Percentiles rank a stretch among this genome's conserved stretches.
phyloP scores from a whole-genome alignment of 768 basidiomycete genomes.

The Fomitopsis serialis region DNA sequence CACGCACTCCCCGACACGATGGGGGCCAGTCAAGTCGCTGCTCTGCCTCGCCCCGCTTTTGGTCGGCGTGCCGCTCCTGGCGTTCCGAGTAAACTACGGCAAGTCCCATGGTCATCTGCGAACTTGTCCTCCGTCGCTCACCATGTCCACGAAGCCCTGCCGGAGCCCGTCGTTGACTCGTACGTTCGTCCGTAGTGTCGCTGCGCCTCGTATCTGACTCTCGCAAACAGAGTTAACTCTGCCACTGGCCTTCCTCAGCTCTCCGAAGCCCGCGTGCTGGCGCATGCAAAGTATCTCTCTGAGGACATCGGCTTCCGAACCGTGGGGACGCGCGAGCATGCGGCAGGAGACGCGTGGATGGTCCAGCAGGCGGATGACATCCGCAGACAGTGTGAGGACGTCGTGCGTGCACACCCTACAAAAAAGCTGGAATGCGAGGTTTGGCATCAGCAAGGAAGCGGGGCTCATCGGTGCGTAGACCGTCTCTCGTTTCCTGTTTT shows the following conservation, averaged over 20 bases:
- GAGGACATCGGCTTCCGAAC: constrained; percentile 89
- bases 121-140: neutral
- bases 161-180: constrained; percentile 49
- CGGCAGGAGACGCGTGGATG: constrained; percentile 81
- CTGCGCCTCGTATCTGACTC: neutral
- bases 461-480: constrained; percentile 70
- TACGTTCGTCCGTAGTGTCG: constrained; percentile 25
- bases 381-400: constrained; percentile 54
- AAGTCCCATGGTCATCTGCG: constrained; percentile 22
- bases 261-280: constrained; percentile 65
- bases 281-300: constrained; percentile 60
- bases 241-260: constrained; percentile 59
- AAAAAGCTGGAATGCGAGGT: constrained; percentile 85
- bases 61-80: constrained; percentile 40
- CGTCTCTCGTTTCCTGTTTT: neutral
- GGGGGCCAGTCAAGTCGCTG: constrained; percentile 59
- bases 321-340: constrained; percentile 87
- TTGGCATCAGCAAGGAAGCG: constrained; percentile 86
- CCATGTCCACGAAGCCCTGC: constrained; percentile 39
- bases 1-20: constrained; percentile 23
- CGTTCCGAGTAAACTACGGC: constrained; percentile 36
- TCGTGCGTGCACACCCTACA: constrained; percentile 23
- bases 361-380: constrained; percentile 57
- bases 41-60: constrained; percentile 50
- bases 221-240: constrained; percentile 33